These are phyloP conservation scores for Coemansia sp. DNA, from an alignment of 192 early-diverging fungal genomes.

Conservation along the genomic window DNA sequence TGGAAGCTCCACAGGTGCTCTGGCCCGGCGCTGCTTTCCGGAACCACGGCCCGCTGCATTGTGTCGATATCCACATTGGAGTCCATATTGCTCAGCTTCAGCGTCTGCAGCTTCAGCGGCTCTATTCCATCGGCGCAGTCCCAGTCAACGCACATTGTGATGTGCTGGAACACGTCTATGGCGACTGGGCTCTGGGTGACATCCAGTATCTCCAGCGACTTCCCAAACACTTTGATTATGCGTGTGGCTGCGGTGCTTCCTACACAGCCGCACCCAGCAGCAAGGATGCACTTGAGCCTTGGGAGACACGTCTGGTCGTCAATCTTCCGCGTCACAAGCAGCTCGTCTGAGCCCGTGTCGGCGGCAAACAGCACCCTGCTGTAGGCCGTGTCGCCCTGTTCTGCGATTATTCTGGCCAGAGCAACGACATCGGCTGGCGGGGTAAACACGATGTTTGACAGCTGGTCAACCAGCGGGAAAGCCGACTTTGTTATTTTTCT, in stretches of 20 bases:
- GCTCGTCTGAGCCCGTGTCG: background rate
- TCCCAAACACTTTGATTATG: slow-evolving; percentile 24
- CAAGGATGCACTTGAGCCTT: slow-evolving; percentile 18
- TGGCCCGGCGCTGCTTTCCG: background rate
- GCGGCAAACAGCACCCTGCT: background rate
- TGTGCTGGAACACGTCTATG: background rate
- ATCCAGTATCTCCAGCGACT: slow-evolving; percentile 18
- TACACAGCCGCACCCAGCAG: slow-evolving; percentile 16
- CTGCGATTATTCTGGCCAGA: background rate
- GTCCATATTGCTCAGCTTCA: slow-evolving; percentile 15
- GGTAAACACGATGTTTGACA: background rate
- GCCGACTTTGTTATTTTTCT: slow-evolving; percentile 24
- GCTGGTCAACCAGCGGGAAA: slow-evolving; percentile 22
- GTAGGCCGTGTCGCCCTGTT: background rate
- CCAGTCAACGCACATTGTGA: background rate
- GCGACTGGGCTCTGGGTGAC: slow-evolving; percentile 6
- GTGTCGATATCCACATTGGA: background rate
- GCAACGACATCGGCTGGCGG: background rate
- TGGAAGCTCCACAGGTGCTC: background rate
- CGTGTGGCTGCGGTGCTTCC: slow-evolving; percentile 15
- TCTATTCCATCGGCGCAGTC: background rate
- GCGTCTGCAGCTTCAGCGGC: slow-evolving; percentile 6
- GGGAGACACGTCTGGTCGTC: slow-evolving; percentile 13
- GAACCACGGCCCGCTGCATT: background rate
- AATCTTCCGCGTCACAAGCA: background rate